phyloP scores from a whole-genome alignment of 148 eudicot species.

The Nyssa sinensis region DNA sequence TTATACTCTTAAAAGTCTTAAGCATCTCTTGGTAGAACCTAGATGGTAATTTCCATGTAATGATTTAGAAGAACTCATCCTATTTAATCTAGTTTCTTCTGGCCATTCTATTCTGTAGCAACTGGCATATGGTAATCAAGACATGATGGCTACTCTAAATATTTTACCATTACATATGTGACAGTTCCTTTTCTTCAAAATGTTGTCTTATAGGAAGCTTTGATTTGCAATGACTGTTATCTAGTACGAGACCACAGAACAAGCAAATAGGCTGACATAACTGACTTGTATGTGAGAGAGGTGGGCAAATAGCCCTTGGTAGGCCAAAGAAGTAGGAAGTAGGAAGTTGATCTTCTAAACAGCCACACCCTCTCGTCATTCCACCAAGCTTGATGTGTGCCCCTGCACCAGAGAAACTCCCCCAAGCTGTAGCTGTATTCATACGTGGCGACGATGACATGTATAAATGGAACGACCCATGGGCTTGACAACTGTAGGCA shows the following conservation, averaged over 20 bases:
- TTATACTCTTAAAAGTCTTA: too few species aligned
- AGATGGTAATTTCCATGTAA: too few species aligned
- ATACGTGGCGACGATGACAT: slow-evolving; percentile 24
- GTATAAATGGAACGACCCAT: slow-evolving; percentile 49
- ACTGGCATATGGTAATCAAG: not conserved
- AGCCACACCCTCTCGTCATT: slow-evolving; percentile 71
- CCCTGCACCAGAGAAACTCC: slow-evolving; percentile 42
- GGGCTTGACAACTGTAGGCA: slow-evolving; percentile 39
- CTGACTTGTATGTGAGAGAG: slow-evolving; percentile 36
- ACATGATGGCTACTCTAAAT: too few species aligned
- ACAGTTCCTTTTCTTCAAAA: too few species aligned
- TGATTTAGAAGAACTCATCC: too few species aligned
- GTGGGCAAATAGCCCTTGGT: slow-evolving; percentile 45
- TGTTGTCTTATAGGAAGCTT: not conserved
- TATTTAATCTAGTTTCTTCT: not conserved
- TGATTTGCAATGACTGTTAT: not conserved
- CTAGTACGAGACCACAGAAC: slow-evolving; percentile 11
- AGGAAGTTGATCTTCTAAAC: slow-evolving; percentile 44
- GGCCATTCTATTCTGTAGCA: not conserved
- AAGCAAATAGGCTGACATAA: slow-evolving; percentile 24
- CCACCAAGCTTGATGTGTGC: slow-evolving; percentile 53
- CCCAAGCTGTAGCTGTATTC: slow-evolving; percentile 35
- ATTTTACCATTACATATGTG: too few species aligned
- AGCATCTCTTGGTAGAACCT: too few species aligned
- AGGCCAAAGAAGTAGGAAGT: slow-evolving; percentile 37